Evolutionary conservation across 345 rosid genomes (phyloP), one percentile per base, ranked within the genome.

Genomic region (Luvunga scandens): DNA sequence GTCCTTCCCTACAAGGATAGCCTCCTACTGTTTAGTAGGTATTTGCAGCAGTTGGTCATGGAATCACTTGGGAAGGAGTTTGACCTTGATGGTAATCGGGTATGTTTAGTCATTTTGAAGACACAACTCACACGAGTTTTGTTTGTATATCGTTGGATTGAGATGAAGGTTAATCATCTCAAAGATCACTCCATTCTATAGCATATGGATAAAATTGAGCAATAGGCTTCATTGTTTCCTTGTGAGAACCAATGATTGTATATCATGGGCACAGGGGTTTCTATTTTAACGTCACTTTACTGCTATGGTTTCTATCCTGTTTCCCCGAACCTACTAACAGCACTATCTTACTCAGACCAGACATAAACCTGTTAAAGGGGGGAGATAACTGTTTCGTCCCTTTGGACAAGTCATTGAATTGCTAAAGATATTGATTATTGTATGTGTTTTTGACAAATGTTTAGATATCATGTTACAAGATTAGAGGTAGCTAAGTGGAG

Each of bases 1-100:
- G 89, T 96, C 80, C 99, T 96, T 85, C 98, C 99, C 72, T 96
- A 96, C 87, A 96, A 94, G 90, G 99, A 96, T 82, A 96, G 97
- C 87, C 87, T 94, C 63, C 86, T 96, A 77, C 84, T 96, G 69
- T 92, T 94, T 88, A 96, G 99, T 78, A 85, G 98, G 80, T 96
- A 96, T 84, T 81, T 96, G 81, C 98, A 96, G 84, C 99, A 96
- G 86, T 88, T 94, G 81, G 99, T 94, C 78, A 96, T 96, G 99
- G 99, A 96, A 88, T 94, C 99, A 55, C 88, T 96, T 60, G 99
- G 99, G 66, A 96, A 96, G 90, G 98, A 96, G 85, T 92, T 92
- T 87, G 99, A 96, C 83, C 90, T 96, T 77, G 94, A 94, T 66
- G 97, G 99, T 71, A 94, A 92, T 86, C 84, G 85, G 89, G 99